Evolutionary conservation across 257 asterid species (phyloP), one percentile per base, ranked within the genome.

Genomic region (Penstemon newberryi): DNA sequence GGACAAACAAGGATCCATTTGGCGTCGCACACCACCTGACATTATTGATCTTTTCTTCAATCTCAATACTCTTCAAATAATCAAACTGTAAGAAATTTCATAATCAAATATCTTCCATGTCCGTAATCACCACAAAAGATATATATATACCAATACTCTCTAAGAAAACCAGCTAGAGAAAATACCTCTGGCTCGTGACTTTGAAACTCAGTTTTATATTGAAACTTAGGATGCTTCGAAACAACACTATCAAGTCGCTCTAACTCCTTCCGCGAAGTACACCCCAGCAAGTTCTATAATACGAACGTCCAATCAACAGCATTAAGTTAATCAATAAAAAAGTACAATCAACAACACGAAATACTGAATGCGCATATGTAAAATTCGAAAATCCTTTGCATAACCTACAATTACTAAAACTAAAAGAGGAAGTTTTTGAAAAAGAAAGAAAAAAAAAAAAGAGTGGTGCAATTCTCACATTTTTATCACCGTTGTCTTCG

Each of bases 141-240:
- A n/a, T 5, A 49, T 5, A 49, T 38, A 10, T 41, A 51, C 49
- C 42, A 62, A 12, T 18, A 45, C 3, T 15, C 37, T 7, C 43
- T 40, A 63, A 56, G 5, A 11, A 4, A 5, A 42, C 37, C 72
- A 67, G 64, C 42, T 19, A 64, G 59, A 62, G 64, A 6, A 39
- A 70, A 62, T 72, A 85, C 97, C 94, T 89, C 96, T 18, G 98
- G 89, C 72, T 89, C 95, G 63, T 91, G 98, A 77, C 98, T 91
- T 78, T 89, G 98, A 71, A 91, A 91, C 79, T 91, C 98, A 2
- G 94, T 89, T 78, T 85, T 89, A 74, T 87, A 91, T 25, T 69
- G 83, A 69, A 76, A 91, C 65, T 60, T 76, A 25, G 97, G 96
- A 71, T 75, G 85, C 78, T 71, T 77, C 7, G 67, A 68, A 56